Evolutionary conservation across 2,329 filamentous ascomycete species (phyloP), one percentile per base, ranked within the genome.

Genomic region (Huntiella savannae): DNA sequence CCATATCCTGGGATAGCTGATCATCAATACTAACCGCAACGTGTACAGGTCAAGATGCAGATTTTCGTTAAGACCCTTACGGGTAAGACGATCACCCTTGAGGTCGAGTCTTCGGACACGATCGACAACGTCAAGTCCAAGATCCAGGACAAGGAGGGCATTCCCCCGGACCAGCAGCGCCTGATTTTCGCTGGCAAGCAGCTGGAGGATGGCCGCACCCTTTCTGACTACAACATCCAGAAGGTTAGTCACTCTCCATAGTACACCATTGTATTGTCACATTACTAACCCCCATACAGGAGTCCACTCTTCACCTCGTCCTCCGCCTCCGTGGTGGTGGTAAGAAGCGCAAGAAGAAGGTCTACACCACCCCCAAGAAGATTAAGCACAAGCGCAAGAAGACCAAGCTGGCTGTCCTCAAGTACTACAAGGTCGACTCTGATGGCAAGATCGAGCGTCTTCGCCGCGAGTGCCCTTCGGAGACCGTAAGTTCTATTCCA

Each of bases 341-440:
- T 65, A 98, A 98, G 86, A 95, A 96, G 84, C 80, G 92, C 71
- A 98, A 98, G 85, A 94, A 94, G 86, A 98, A 98, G 87, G 91
- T 98, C 59, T 98, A 98, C 83, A 96, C 85, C 67, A 98, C 91
- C 63, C 91, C 91, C 68, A 98, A 98, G 87, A 98, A 98, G 86
- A 98, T 98, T 82, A 98, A 98, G 91, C 91, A 98, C 82, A 98
- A 98, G 87, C 82, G 86, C 76, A 98, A 96, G 86, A 98, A 98
- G 88, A 94, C 83, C 79, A 98, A 98, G 82, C 75, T 98, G 68
- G 91, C 91, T 62, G 88, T 98, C 59, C 87, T 98, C 69, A 98
- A 98, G 82, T 98, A 98, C 84, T 98, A 98, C 84, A 98, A 98
- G 84, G 91, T 98, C 61, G 91, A 96, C 69, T 85, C 83, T 60